Percentiles rank a stretch among this genome's conserved stretches.
phyloP scores from a whole-genome alignment of 495 filamentous ascomycete species.

The Podospora bellae-mahoneyi region DNA sequence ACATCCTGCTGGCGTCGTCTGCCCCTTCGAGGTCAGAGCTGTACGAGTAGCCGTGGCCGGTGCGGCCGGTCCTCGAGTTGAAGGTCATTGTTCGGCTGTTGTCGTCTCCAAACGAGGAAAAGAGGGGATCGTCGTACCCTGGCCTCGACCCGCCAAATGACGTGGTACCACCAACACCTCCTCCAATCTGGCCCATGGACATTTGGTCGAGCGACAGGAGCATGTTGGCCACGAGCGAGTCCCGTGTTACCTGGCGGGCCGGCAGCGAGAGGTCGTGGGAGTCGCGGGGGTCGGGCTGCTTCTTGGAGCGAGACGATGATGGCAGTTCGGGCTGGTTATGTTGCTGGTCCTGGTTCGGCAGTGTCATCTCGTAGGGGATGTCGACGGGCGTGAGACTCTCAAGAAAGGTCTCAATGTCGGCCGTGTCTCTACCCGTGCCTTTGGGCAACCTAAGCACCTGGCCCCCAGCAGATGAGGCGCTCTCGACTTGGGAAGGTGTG shows the following conservation, averaged over 20 bases:
- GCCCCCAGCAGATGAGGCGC: slow-evolving; percentile 13
- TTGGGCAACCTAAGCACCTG: slow-evolving; percentile 29
- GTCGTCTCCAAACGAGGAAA: slow-evolving; percentile 28
- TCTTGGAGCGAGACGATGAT: slow-evolving; percentile 22
- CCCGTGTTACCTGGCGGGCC: slow-evolving; percentile 68
- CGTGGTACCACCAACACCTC: slow-evolving; percentile 20
- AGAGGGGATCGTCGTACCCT: slow-evolving; percentile 31
- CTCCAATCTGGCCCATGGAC: slow-evolving; percentile 48
- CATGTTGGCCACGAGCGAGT: slow-evolving; percentile 90
- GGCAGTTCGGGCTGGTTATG: slow-evolving; percentile 17
- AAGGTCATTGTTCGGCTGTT: slow-evolving; percentile 35
- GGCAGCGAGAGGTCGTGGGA: slow-evolving; percentile 86
- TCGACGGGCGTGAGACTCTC: slow-evolving; percentile 34
- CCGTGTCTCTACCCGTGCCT: slow-evolving; percentile 21
- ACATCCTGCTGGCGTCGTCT: slow-evolving; percentile 53
- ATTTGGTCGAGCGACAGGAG: slow-evolving; percentile 84
- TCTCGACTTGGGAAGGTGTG: slow-evolving; percentile 18
- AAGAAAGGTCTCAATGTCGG: slow-evolving; percentile 37
- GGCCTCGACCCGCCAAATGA: slow-evolving; percentile 22
- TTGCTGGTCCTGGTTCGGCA: slow-evolving; percentile 23
- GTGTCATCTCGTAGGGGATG: slow-evolving; percentile 29
- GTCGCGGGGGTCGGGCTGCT: slow-evolving; percentile 48
- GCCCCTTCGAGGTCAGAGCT: slow-evolving; percentile 66
- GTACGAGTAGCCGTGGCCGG: slow-evolving; percentile 68
- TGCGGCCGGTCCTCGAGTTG: slow-evolving; percentile 40